phyloP scores from a whole-genome alignment of 805 yeast species.

The Isabelozyma rhagii region DNA sequence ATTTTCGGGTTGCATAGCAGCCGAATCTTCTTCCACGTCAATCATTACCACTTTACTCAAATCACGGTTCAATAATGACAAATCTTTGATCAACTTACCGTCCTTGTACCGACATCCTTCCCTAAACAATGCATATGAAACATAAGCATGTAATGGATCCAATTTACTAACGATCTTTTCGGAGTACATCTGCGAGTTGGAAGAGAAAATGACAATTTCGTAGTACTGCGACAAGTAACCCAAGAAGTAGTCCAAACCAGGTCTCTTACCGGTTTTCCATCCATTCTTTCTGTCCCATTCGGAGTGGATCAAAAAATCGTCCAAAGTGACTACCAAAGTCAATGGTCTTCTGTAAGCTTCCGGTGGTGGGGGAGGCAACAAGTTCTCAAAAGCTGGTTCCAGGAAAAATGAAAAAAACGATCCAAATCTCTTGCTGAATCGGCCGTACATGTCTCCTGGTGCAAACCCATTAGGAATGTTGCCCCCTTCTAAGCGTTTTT shows the following conservation, averaged over 20 bases:
- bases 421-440: constrained; percentile 69
- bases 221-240: constrained; percentile 94
- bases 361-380: constrained; percentile 89
- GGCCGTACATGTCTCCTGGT: constrained; percentile 59
- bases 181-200: constrained; percentile 80
- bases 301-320: constrained; percentile 86
- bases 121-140: constrained; percentile 81
- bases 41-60: constrained; percentile 73
- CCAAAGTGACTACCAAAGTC: constrained; percentile 85
- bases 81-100: constrained; percentile 86
- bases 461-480: constrained; percentile 65
- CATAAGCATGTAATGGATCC: constrained; percentile 89
- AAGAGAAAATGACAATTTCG: constrained; percentile 88
- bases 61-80: constrained; percentile 88
- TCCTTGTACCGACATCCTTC: constrained; percentile 90
- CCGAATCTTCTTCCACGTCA: constrained; percentile 72
- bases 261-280: constrained; percentile 99
- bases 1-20: constrained; percentile 86
- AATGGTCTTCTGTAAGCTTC: constrained; percentile 90
- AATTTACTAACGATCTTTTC: constrained; percentile 82
- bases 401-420: constrained; percentile 79
- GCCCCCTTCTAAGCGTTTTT: constrained; percentile 46
- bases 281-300: constrained; percentile 91
- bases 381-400: constrained; percentile 90
- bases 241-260: constrained; percentile 94